phyloP scores from a whole-genome alignment of 768 basidiomycete genomes.

The Xerocomus potaroensis region DNA sequence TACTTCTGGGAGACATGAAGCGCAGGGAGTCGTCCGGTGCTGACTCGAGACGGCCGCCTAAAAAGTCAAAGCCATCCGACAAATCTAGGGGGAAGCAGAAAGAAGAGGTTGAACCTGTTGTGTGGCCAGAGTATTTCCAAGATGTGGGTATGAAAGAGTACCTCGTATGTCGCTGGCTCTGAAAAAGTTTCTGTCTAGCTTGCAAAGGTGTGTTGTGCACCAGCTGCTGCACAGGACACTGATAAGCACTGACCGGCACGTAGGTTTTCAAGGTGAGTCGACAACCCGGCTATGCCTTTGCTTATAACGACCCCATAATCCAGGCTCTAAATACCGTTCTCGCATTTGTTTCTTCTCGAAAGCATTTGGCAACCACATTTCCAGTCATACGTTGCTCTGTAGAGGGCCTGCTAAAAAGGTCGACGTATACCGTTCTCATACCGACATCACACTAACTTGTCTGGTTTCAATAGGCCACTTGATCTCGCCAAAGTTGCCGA shows the following conservation, averaged over 20 bases:
- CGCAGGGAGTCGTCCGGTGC: slow-evolving; percentile 7
- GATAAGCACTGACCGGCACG: too few relatives aligned
- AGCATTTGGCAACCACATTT: slow-evolving; percentile 78
- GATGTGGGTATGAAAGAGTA: slow-evolving; percentile 30
- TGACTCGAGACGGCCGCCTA: not conserved
- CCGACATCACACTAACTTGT: not conserved
- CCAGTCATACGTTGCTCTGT: slow-evolving; percentile 72
- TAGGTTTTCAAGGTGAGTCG: slow-evolving; percentile 43
- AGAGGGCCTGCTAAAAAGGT: slow-evolving; percentile 76
- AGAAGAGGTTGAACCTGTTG: slow-evolving; percentile 1
- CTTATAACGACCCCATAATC: not conserved
- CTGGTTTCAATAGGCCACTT: slow-evolving; percentile 51
- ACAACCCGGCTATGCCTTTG: not conserved
- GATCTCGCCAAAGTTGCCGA: slow-evolving; percentile 77
- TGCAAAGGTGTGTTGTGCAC: slow-evolving; percentile 48
- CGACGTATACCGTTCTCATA: slow-evolving; percentile 5
- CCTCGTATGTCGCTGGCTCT: not conserved
- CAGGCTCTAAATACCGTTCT: slow-evolving; percentile 88
- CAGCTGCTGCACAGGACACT: not conserved
- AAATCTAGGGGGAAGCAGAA: slow-evolving; percentile 19
- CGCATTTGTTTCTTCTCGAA: slow-evolving; percentile 79
- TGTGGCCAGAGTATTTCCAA: slow-evolving; percentile 66
- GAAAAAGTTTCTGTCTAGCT: slow-evolving; percentile 34
- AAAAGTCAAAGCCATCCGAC: slow-evolving; percentile 13
- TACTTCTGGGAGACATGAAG: slow-evolving; percentile 15